phyloP scores from a whole-genome alignment of 129 eudicot species.

The Flaveria ramosissima region DNA sequence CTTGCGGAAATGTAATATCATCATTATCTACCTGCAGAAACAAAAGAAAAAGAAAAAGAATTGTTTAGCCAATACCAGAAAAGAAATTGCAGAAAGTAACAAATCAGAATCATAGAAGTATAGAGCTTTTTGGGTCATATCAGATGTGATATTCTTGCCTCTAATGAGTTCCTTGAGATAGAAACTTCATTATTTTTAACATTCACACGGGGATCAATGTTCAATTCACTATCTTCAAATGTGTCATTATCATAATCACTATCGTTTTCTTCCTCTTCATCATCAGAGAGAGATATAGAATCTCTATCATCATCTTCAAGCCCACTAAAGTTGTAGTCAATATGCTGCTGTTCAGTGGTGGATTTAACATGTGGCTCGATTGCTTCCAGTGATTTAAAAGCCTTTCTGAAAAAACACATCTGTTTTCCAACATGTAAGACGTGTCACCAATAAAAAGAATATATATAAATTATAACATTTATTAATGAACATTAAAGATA shows the following conservation, averaged over 20 bases:
- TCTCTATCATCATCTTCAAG: constrained; percentile 66
- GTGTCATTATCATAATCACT: constrained; percentile 47
- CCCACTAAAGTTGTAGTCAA: constrained; percentile 76
- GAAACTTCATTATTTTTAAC: constrained; percentile 40
- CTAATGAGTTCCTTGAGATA: constrained; percentile 48
- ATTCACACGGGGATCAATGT: constrained; percentile 50
- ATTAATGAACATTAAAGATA: neutral
- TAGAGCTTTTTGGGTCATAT: constrained; percentile 12
- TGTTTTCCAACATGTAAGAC: constrained; percentile 45
- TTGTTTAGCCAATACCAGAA: constrained; percentile 10
- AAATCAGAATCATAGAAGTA: constrained; percentile 6
- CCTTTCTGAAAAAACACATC: constrained; percentile 73
- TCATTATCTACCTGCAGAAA: constrained; percentile 55
- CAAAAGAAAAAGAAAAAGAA: neutral
- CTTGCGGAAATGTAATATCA: constrained; percentile 45
- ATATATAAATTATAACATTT: neutral
- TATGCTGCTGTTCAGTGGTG: constrained; percentile 67
- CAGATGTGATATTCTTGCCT: constrained; percentile 50
- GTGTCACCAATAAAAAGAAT: constrained; percentile 3
- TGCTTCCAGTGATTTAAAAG: constrained; percentile 65
- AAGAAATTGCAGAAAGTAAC: constrained; percentile 3
- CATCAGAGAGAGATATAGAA: constrained; percentile 40
- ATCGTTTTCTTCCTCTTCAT: constrained; percentile 42
- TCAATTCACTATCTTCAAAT: constrained; percentile 52
- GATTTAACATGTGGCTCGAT: constrained; percentile 75